Percentiles rank a stretch among this genome's conserved stretches.
Conservation (phyloP, 495 filamentous ascomycete genomes). For the Podospora anserina region DNA sequence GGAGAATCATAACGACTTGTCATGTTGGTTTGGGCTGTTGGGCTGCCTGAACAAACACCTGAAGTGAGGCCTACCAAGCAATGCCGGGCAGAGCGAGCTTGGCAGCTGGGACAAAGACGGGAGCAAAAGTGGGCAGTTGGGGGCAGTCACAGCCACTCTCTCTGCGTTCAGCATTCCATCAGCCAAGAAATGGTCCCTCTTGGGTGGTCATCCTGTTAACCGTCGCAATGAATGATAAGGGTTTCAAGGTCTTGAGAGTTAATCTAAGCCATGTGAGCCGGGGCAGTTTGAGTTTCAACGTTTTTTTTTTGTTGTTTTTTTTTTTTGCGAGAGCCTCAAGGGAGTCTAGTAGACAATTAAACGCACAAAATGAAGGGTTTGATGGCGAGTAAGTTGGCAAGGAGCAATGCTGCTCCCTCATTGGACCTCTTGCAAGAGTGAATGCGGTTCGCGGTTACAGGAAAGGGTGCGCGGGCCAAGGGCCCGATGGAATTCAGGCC, state of each 20-base stretch:
- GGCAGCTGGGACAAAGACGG: background rate
- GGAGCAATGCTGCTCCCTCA: background rate
- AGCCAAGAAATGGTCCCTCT: slow-evolving; percentile 5
- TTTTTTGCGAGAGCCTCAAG: background rate
- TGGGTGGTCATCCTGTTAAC: background rate
- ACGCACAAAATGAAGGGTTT: background rate
- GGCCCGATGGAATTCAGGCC: background rate
- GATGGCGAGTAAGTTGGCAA: background rate
- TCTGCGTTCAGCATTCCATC: slow-evolving; percentile 6
- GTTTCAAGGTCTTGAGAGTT: background rate
- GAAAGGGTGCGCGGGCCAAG: background rate
- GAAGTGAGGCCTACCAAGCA: background rate
- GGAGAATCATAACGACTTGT: background rate
- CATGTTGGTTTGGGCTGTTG: background rate
- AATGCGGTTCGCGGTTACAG: background rate
- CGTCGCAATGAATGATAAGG: background rate
- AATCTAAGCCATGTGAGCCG: background rate
- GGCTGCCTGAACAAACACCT: background rate
- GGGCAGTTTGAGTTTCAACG: background rate
- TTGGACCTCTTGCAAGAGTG: background rate
- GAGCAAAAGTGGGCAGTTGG: background rate
- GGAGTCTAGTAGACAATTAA: too few species aligned
- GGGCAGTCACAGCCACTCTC: background rate
- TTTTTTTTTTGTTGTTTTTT: background rate
- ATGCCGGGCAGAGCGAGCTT: background rate